A percentile compares a stretch with the other conserved stretches of the same genome.
phyloP scores from a whole-genome alignment of 768 basidiomycete genomes.

The Tulasnella sp. region DNA sequence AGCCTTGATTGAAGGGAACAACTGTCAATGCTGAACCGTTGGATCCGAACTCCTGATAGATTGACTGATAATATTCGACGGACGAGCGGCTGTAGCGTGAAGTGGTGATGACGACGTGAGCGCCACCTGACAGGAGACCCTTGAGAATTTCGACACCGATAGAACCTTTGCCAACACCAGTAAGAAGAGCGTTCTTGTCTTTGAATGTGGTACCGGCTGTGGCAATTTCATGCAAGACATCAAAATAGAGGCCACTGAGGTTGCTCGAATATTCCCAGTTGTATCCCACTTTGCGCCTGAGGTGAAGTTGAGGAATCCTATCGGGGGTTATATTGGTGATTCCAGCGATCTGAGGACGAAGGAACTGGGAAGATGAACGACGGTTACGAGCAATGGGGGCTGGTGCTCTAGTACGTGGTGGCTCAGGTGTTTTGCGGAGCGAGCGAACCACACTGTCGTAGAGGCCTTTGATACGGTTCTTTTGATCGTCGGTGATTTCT shows the following conservation, averaged over 20 bases:
- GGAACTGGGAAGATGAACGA: constrained; percentile 92
- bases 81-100: constrained; percentile 92
- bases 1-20: constrained; percentile 98
- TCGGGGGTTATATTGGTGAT: constrained; percentile 57
- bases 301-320: constrained; percentile 85
- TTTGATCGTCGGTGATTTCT: constrained; percentile 93
- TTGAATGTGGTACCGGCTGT: constrained; percentile 97
- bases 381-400: too few species aligned
- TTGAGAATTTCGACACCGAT: constrained; percentile 97
- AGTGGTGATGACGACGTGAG: constrained; percentile 93
- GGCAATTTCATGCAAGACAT: constrained; percentile 95
- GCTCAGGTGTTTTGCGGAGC: constrained; percentile 65
- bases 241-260: constrained; percentile 87
- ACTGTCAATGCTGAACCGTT: constrained; percentile 94
- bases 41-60: constrained; percentile 91
- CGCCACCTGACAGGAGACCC: constrained; percentile 90
- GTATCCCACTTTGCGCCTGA: constrained; percentile 91
- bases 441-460: constrained; percentile 96
- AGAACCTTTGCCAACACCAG: constrained; percentile 94
- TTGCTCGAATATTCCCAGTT: constrained; percentile 98
- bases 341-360: constrained; percentile 68
- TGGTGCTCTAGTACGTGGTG: constrained; percentile 32
- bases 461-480: constrained; percentile 84
- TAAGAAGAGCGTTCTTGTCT: constrained; percentile 96
- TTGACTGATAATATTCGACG: constrained; percentile 96